Base-by-base conservation (phyloP, 768 basidiomycete genomes). In the Hirschioporus abietinus region DNA sequence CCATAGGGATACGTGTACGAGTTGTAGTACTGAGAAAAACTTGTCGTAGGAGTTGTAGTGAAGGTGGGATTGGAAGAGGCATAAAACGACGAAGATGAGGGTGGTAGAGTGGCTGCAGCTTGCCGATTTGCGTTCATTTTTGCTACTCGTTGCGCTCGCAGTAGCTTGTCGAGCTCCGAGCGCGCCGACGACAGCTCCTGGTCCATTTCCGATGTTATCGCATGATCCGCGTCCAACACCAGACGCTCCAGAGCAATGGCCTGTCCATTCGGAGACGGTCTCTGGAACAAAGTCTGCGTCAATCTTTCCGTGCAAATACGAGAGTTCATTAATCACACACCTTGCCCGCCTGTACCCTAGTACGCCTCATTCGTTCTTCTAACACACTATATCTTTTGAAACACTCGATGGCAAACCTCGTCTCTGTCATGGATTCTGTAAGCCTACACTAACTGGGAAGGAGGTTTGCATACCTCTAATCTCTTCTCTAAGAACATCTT, bases 331-430 rank as follows among this genome's bases (percentile, higher is more conserved):
- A 52, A 64, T 64, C 30, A 75, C 84, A 71, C 68, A 89, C 88
- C 82, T 84, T 83, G 52, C 85, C 90, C 8, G 80, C 77, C 65
- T 80, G 83, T 58, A 81, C 80, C 72, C 79, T 83, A 25, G 83
- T 77, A 60, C 81, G 82, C 67, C 81, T 78, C 73, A 92, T 89
- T 64, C 89, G 84, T 26, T 82, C 78, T 67, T 85, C 79, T 2
- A 94, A 79, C 24, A 76, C 79, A 68, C 80, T 79, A 30, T 82
- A 81, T 58, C 91, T 83, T 71, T 79, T 82, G 76, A 84, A 82
- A 70, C 89, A 91, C 66, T 86, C 81, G 66, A 93, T 70, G 1
- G 90, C 89, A 72, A 90, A 86, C 70, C 80, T 84, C 1, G 90
- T 92, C 65, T 89, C 92, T 93, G 20, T 5, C 5, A 61, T 24